A percentile compares a stretch with the other conserved stretches of the same genome.
These are phyloP conservation scores for Micromonas commoda DNA, from an alignment of 139 green algal genomes.

Conservation along the genomic window DNA sequence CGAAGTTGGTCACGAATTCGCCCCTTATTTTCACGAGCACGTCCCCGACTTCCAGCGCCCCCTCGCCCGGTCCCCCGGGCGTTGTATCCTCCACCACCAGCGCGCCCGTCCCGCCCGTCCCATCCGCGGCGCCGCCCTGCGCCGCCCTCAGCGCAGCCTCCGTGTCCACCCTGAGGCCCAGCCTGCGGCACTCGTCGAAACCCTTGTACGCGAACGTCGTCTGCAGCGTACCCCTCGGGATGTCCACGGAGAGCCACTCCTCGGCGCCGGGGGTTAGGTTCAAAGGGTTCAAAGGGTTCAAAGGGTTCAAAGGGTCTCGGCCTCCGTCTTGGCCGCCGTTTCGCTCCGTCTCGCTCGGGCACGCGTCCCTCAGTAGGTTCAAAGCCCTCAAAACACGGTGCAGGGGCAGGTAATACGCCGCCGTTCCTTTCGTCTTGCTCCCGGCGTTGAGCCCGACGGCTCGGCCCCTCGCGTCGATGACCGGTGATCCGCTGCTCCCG, in stretches of 20 bases:
- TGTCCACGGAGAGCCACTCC: slow-evolving; percentile 39
- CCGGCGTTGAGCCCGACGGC: slow-evolving; percentile 85
- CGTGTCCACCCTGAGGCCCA: slow-evolving; percentile 67
- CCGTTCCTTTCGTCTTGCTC: slow-evolving; percentile 68
- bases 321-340: too few relatives aligned
- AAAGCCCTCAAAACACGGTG: slow-evolving; percentile 72
- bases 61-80: slow-evolving; percentile 59
- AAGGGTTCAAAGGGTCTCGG: too few relatives aligned
- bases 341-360: not conserved
- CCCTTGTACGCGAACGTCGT: slow-evolving; percentile 81
- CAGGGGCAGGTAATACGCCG: slow-evolving; percentile 85
- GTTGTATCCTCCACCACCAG: slow-evolving; percentile 80
- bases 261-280: not conserved
- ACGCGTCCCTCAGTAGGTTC: slow-evolving; percentile 51
- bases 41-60: slow-evolving; percentile 71
- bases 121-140: not conserved
- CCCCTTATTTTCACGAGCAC: slow-evolving; percentile 55
- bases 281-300: too few relatives aligned
- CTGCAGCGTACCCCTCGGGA: slow-evolving; percentile 46
- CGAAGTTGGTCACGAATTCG: slow-evolving; percentile 67
- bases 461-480: slow-evolving; percentile 68
- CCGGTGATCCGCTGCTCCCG: slow-evolving; percentile 66
- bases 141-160: slow-evolving; percentile 43
- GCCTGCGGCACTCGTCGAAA: slow-evolving; percentile 79
- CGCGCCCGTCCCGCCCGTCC: slow-evolving; percentile 70